phyloP scores from a whole-genome alignment of 169 alveolate species.

The Cryptosporidium baileyi region DNA sequence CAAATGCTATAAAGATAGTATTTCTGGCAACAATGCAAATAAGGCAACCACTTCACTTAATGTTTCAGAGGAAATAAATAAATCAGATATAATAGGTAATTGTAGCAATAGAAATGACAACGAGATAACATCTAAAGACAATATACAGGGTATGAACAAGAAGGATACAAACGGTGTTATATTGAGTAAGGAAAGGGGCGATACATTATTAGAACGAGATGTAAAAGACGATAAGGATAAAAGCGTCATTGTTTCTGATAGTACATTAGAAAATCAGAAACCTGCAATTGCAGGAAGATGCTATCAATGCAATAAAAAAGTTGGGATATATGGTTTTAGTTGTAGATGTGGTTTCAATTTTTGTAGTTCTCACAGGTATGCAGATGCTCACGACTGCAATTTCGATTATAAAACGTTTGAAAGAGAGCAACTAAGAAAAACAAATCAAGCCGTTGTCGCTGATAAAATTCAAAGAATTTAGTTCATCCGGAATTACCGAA shows the following conservation, averaged over 20 bases:
- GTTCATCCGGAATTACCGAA: not conserved
- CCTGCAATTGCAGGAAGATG: slow-evolving; percentile 81
- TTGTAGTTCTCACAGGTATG: slow-evolving; percentile 92
- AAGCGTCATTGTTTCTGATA: not conserved
- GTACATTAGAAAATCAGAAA: not conserved
- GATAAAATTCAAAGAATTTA: slow-evolving; percentile 89
- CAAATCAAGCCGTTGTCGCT: slow-evolving; percentile 87
- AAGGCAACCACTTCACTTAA: not conserved
- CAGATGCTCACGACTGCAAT: slow-evolving; percentile 90
- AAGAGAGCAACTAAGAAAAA: slow-evolving; percentile 84
- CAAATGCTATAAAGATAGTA: slow-evolving; percentile 85
- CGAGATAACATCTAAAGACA: not conserved
- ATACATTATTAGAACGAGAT: not conserved
- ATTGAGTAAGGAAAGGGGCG: not conserved
- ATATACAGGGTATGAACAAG: not conserved
- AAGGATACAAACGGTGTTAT: not conserved
- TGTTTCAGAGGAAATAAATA: not conserved
- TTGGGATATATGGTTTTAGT: slow-evolving; percentile 89
- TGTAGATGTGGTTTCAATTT: slow-evolving; percentile 90
- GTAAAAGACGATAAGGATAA: not conserved
- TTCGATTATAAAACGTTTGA: slow-evolving; percentile 89
- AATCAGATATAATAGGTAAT: not conserved
- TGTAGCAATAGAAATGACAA: not conserved
- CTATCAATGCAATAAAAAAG: slow-evolving; percentile 84
- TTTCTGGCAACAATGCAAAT: slow-evolving; percentile 19